Base-by-base conservation (phyloP, 73 alveolate genomes). In the Symbiodinium natans region DNA sequence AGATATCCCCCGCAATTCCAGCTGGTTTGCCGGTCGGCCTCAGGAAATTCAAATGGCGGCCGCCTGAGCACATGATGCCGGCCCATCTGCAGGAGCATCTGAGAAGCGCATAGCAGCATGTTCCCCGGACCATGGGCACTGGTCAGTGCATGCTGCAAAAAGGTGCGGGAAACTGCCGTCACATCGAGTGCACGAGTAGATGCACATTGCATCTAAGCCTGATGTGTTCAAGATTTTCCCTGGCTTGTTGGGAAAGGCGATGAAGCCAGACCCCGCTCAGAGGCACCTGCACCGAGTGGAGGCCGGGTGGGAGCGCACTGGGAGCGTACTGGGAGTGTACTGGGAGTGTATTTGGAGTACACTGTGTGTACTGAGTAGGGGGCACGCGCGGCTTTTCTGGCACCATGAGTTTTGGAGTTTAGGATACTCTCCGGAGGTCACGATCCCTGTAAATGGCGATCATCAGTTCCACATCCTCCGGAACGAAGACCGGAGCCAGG, bases 401-500 rank as follows among this genome's bases (percentile, higher is more conserved):
- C n/a, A n/a, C n/a, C n/a, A n/a, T n/a, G n/a, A n/a, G n/a, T n/a
- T n/a, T n/a, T n/a, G n/a, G n/a, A n/a, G n/a, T n/a, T n/a, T n/a
- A n/a, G 68, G 68, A 52, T 2, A 21, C 21, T 52, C 25, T 4
- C 17, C n/a, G 31, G 82, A 85, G 93, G 93, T 85, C 48, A 5
- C 68, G 25, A 52, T 87, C 83, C 63, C 94, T 3, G 39, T 80
- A 34, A 54, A 52, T 17, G 94, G 94, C 15, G 94, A 87, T 25
- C 94, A 87, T 40, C 94, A 87, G 59, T 87, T 87, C 84, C 83
- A 87, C 94, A 10, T 87, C 33, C 41, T 87, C n/a, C 94, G 94
- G 33, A 87, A 87, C 40, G 94, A 87, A 87, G 94, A 87, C 38
- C 94, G 94, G 56, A 52, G 40, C 94, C 94, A 87, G 93, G 93